Evolutionary conservation across 257 asterid species (phyloP).

Genomic region (Ophiorrhiza pumila): DNA sequence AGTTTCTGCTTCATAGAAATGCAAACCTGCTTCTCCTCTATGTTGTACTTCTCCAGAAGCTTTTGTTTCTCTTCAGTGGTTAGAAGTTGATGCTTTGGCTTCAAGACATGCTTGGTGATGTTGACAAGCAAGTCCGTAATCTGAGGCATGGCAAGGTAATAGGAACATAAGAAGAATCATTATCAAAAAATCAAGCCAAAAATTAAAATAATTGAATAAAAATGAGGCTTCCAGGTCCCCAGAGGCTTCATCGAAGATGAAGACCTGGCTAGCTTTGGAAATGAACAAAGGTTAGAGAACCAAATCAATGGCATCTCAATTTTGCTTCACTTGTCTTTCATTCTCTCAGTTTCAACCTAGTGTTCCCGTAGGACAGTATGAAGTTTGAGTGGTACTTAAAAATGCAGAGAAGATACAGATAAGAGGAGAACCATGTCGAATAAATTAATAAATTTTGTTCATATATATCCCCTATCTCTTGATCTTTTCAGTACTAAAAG

Average conservation of each 20-base stretch:
- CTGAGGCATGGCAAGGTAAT: conserved; percentile 34
- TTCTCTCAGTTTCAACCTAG: background rate
- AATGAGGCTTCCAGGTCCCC: background rate
- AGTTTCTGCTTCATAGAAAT: background rate
- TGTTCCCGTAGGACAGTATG: background rate
- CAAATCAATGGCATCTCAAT: background rate
- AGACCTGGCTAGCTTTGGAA: background rate
- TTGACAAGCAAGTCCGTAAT: conserved; percentile 83
- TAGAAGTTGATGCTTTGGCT: conserved; percentile 83
- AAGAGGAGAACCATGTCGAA: background rate
- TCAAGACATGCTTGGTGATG: conserved; percentile 75
- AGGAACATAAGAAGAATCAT: conserved; percentile 4
- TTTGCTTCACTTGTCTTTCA: background rate
- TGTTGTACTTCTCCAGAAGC: conserved; percentile 60
- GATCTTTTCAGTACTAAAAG: no score
- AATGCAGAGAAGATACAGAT: no score
- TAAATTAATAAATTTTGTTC: no score
- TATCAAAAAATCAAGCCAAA: background rate
- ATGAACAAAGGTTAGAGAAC: background rate
- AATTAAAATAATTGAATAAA: background rate
- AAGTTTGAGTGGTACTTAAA: background rate
- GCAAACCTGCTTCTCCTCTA: conserved; percentile 83
- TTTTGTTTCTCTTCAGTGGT: conserved; percentile 54
- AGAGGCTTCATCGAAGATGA: background rate
- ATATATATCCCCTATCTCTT: no score